phyloP scores from a whole-genome alignment of 805 yeast genomes.

The Zygoascus ofunaensis region DNA sequence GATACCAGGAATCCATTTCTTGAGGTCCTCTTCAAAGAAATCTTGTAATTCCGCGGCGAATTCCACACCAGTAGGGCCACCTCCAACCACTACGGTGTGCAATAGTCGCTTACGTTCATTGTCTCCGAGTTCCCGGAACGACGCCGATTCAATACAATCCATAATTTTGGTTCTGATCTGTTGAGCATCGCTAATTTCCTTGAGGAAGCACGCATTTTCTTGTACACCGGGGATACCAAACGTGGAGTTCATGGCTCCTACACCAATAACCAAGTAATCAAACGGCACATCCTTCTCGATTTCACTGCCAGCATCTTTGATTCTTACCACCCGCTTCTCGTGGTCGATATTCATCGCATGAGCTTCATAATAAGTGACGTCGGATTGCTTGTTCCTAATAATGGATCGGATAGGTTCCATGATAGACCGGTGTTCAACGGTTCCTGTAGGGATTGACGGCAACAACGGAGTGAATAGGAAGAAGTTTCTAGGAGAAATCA shows the following conservation, averaged over 20 bases:
- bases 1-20: slow-evolving; percentile 81
- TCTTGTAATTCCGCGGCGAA: slow-evolving; percentile 86
- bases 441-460: slow-evolving; percentile 93
- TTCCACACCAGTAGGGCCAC: slow-evolving; percentile 94
- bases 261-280: slow-evolving; percentile 84
- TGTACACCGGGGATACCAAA: slow-evolving; percentile 89
- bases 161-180: slow-evolving; percentile 73
- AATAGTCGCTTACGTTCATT: slow-evolving; percentile 78
- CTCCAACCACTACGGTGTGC: slow-evolving; percentile 89
- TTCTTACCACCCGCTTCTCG: slow-evolving; percentile 48
- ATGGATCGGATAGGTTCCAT: slow-evolving; percentile 88
- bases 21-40: slow-evolving; percentile 83
- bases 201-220: slow-evolving; percentile 79
- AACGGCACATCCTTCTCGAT: slow-evolving; percentile 45
- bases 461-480: slow-evolving; percentile 91
- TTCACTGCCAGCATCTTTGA: slow-evolving; percentile 36
- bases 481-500: slow-evolving; percentile 91
- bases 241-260: slow-evolving; percentile 91
- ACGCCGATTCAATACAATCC: slow-evolving; percentile 84
- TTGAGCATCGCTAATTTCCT: slow-evolving; percentile 83
- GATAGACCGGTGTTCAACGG: slow-evolving; percentile 80
- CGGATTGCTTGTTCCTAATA: slow-evolving; percentile 60
- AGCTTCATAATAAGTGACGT: slow-evolving; percentile 84
- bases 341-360: slow-evolving; percentile 82
- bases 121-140: slow-evolving; percentile 55